Conservation (phyloP, 129 eudicot species). For the Heracleum sosnowskyi region DNA sequence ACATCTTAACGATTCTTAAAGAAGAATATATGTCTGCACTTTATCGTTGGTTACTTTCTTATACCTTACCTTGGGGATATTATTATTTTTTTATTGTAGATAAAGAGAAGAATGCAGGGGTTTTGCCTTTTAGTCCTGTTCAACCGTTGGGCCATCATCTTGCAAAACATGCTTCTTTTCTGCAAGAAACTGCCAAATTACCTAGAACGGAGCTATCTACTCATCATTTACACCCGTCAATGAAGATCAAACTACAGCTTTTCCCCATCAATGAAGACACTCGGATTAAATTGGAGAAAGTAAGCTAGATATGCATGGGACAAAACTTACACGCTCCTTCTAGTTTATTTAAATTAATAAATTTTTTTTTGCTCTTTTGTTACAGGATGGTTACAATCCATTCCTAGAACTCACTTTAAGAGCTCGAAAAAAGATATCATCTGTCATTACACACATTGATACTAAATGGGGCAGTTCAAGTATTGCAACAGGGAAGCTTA, state of each 20-base stretch:
- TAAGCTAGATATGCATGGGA: slow-evolving; percentile 18
- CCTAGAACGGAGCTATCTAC: slow-evolving; percentile 8
- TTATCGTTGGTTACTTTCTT: background rate
- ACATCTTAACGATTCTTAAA: too few relatives aligned
- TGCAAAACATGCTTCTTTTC: slow-evolving; percentile 7
- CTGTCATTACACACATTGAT: slow-evolving; percentile 65
- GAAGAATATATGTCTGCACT: background rate
- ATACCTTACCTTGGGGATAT: slow-evolving; percentile 4
- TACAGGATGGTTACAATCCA: slow-evolving; percentile 83
- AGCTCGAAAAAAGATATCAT: slow-evolving; percentile 67
- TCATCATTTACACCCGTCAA: slow-evolving; percentile 30
- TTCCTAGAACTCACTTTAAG: slow-evolving; percentile 78
- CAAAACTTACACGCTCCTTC: background rate
- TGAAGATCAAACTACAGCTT: slow-evolving; percentile 79
- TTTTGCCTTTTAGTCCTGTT: slow-evolving; percentile 13
- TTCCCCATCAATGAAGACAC: slow-evolving; percentile 63
- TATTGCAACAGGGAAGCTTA: slow-evolving; percentile 46
- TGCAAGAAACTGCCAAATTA: slow-evolving; percentile 18
- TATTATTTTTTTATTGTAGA: background rate
- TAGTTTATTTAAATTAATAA: background rate
- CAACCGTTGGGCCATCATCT: slow-evolving; percentile 19
- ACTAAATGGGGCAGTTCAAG: slow-evolving; percentile 70
- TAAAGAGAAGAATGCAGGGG: slow-evolving; percentile 14
- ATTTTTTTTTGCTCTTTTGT: background rate
- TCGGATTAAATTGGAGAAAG: slow-evolving; percentile 64